Evolutionary conservation across 1,139 yeast genomes (phyloP).

Genomic region (Diutina siamensis): DNA sequence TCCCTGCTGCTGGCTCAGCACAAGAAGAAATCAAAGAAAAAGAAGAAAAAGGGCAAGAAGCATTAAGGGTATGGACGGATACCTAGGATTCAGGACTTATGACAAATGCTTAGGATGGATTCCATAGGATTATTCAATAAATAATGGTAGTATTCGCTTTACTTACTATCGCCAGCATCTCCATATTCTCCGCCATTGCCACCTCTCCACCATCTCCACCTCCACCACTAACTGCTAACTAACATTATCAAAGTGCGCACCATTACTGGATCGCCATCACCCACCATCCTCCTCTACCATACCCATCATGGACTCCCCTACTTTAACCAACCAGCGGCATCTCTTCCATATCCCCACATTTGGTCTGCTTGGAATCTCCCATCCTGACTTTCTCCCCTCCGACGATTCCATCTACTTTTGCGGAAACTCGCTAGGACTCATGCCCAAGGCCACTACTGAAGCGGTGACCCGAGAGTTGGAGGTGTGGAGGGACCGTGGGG

Average conservation of each 20-base stretch:
- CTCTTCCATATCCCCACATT: constrained; percentile 53
- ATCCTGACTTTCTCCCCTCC: constrained; percentile 10
- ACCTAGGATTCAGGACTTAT: no score
- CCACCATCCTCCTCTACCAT: no score
- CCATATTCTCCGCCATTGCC: no score
- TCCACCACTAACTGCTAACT: background rate
- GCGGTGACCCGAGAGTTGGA: constrained; percentile 58
- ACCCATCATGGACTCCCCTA: background rate
- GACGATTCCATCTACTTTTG: constrained; percentile 47
- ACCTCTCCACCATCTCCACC: background rate
- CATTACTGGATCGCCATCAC: no score
- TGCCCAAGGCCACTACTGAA: constrained; percentile 54
- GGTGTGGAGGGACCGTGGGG: constrained; percentile 76
- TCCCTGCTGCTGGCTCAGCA: background rate
- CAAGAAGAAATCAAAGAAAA: background rate
- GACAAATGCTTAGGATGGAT: no score
- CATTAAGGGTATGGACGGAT: no score
- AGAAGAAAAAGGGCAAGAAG: background rate
- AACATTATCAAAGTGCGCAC: no score
- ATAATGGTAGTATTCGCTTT: background rate
- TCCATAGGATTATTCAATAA: no score
- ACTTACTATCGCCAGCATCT: background rate
- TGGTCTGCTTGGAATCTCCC: constrained; percentile 34
- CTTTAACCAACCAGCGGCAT: constrained; percentile 12
- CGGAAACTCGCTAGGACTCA: constrained; percentile 85